phyloP scores from a whole-genome alignment of 2,329 filamentous ascomycete genomes.

The Pseudocercospora musae region DNA sequence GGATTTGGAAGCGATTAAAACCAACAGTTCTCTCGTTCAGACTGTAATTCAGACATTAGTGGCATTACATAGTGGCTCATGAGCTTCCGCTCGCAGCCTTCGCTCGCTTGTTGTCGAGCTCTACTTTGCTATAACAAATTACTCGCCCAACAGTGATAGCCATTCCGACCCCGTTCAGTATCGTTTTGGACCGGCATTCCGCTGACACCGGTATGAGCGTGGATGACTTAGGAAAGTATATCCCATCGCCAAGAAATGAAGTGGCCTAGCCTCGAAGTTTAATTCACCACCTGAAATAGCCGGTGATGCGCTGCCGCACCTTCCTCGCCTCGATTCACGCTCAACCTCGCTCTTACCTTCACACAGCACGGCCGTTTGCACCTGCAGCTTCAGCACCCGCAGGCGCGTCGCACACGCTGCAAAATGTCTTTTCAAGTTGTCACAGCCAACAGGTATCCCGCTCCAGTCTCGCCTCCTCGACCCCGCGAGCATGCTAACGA shows the following conservation, averaged over 20 bases:
- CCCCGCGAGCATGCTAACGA: background rate
- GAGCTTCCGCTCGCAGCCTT: background rate
- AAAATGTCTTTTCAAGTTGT: background rate
- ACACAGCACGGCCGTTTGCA: background rate
- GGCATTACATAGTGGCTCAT: background rate
- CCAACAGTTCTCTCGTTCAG: background rate
- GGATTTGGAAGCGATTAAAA: too few species aligned
- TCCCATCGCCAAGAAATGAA: too few species aligned
- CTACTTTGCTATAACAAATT: constrained; percentile 56
- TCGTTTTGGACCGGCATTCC: too few species aligned
- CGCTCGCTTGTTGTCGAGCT: constrained; percentile 41
- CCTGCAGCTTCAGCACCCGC: background rate
- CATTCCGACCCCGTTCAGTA: constrained; percentile 55
- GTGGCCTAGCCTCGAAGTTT: too few species aligned
- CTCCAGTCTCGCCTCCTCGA: background rate
- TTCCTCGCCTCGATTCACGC: background rate
- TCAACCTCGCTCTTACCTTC: background rate
- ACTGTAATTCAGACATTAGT: background rate
- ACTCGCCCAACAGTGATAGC: constrained; percentile 53
- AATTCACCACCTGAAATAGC: too few species aligned
- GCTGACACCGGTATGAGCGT: too few species aligned
- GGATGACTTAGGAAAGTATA: too few species aligned
- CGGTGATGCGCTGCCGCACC: too few species aligned
- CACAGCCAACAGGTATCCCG: background rate
- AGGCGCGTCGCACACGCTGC: background rate